Conservation (phyloP, 2,329 filamentous ascomycete species). For the Aspergillus udagawae region DNA sequence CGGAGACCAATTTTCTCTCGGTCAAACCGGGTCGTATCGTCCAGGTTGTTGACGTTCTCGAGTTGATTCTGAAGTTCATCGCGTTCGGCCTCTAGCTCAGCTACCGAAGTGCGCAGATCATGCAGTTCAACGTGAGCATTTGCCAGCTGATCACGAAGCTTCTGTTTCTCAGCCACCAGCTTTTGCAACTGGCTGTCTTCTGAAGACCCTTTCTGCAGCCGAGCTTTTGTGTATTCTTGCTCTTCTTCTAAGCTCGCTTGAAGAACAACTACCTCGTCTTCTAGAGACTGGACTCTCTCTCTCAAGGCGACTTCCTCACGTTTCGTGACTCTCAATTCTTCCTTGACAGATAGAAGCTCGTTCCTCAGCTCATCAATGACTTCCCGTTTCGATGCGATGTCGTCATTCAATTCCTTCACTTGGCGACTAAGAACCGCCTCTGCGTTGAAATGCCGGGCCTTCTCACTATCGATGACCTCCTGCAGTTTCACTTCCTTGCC, state of each 20-base stretch:
- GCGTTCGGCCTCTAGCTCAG: conserved; percentile 60
- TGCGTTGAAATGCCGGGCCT: conserved; percentile 67
- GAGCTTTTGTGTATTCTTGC: conserved; percentile 56
- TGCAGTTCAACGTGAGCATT: conserved; percentile 59
- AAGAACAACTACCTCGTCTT: conserved; percentile 73
- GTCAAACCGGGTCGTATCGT: conserved; percentile 59
- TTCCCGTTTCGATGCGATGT: conserved; percentile 64
- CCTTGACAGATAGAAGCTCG: conserved; percentile 62
- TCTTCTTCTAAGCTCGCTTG: conserved; percentile 64
- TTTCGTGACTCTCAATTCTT: conserved; percentile 66
- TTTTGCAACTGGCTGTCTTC: conserved; percentile 57
- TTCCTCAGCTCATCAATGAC: conserved; percentile 61
- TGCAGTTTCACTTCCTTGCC: conserved; percentile 65
- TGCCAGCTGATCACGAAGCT: conserved; percentile 60
- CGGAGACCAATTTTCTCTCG: conserved; percentile 67
- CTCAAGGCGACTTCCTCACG: conserved; percentile 59
- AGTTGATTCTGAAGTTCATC: conserved; percentile 64
- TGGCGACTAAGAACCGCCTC: conserved; percentile 68
- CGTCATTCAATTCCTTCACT: conserved; percentile 68
- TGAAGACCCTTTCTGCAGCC: conserved; percentile 55
- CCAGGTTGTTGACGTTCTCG: conserved; percentile 51
- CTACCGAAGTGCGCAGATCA: conserved; percentile 53
- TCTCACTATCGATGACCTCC: conserved; percentile 65
- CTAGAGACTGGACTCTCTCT: conserved; percentile 64
- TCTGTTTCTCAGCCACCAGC: conserved; percentile 58